Base-by-base conservation (phyloP, 108 stramenopile genomes). In the Skeletonema costatum region DNA sequence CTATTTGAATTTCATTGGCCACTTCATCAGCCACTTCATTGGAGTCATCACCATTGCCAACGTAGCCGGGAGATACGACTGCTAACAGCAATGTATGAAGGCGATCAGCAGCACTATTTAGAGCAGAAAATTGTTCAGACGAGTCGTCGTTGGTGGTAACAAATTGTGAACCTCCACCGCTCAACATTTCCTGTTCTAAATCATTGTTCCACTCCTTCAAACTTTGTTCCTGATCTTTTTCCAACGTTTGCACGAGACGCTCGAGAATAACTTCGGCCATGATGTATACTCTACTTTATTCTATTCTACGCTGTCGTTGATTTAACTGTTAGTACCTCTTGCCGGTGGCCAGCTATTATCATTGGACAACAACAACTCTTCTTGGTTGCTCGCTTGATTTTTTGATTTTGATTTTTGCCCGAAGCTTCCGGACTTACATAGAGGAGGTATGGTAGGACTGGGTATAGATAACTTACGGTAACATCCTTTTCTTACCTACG, bases 191-290 rank as follows among this genome's bases (percentile, higher is more conserved):
- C 5, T 67, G 50, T 39, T 81, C 81, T 19, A 71, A 19, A 19
- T 67, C 74, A 39, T 81, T 74, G 60, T 41, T 75, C 81, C 81
- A 81, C 66, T 50, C 14, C 41, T 75, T 70, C 41, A 81, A 60
- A 39, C 59, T 46, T 41, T 51, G 46, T 61, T 21, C 63, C 33
- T 25, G 62, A 29, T 25, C 9, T 0, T 56, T 25, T 56, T 21
- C 21, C 25, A 56, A 25, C 25, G 17, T 25, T 25, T 56, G 9
- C 25, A 10, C 53, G 25, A 78, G 77, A 14, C 75, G 67, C 35
- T 62, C 32, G 61, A 68, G 41, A 33, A 76, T 70, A 21, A 36
- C 33, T 29, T 77, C 69, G 17, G 68, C 62, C 75, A 76, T 76
- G 3, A n/a, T 41, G 10, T 41, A 9, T 12, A 13, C 16, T 46